Percentiles rank a stretch among this genome's conserved stretches.
phyloP scores from a whole-genome alignment of 2,329 filamentous ascomycete species.

The Leptographium galeiforme region DNA sequence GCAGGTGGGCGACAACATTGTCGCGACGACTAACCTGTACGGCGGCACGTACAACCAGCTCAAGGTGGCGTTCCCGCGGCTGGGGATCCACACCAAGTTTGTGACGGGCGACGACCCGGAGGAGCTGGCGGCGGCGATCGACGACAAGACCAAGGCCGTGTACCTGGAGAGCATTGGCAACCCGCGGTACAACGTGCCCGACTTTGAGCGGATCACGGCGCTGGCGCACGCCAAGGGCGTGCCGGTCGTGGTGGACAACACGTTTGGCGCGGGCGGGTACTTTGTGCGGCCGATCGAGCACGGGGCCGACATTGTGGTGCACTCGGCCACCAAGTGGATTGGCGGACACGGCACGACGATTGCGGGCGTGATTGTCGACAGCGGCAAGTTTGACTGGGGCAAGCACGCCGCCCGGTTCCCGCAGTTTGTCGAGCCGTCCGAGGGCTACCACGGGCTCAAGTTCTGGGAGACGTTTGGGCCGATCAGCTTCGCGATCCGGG shows the following conservation, averaged over 20 bases:
- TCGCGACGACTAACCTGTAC: slow-evolving; percentile 82
- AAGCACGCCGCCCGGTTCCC: slow-evolving; percentile 75
- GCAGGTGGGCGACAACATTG: slow-evolving; percentile 80
- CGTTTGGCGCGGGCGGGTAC: slow-evolving; percentile 86
- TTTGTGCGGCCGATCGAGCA: slow-evolving; percentile 77
- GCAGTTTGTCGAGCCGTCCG: slow-evolving; percentile 77
- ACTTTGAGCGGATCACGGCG: slow-evolving; percentile 76
- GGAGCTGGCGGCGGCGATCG: slow-evolving; percentile 70
- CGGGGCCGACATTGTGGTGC: slow-evolving; percentile 85
- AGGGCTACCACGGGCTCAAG: slow-evolving; percentile 84
- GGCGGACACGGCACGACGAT: slow-evolving; percentile 91
- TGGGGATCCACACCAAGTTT: slow-evolving; percentile 83
- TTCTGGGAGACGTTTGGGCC: slow-evolving; percentile 88
- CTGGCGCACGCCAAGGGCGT: slow-evolving; percentile 58
- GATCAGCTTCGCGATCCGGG: slow-evolving; percentile 69
- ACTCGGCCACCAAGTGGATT: slow-evolving; percentile 95
- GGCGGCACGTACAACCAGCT: slow-evolving; percentile 96
- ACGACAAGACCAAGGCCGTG: slow-evolving; percentile 85
- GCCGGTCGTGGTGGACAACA: slow-evolving; percentile 73
- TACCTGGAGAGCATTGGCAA: slow-evolving; percentile 92
- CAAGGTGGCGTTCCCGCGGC: slow-evolving; percentile 77
- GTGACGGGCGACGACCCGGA: slow-evolving; percentile 66
- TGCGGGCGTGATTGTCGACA: slow-evolving; percentile 73
- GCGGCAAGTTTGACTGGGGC: slow-evolving; percentile 90
- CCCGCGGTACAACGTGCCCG: slow-evolving; percentile 83